phyloP scores from a whole-genome alignment of 1,139 yeast genomes.

The Protomyces lactucae-debilis region DNA sequence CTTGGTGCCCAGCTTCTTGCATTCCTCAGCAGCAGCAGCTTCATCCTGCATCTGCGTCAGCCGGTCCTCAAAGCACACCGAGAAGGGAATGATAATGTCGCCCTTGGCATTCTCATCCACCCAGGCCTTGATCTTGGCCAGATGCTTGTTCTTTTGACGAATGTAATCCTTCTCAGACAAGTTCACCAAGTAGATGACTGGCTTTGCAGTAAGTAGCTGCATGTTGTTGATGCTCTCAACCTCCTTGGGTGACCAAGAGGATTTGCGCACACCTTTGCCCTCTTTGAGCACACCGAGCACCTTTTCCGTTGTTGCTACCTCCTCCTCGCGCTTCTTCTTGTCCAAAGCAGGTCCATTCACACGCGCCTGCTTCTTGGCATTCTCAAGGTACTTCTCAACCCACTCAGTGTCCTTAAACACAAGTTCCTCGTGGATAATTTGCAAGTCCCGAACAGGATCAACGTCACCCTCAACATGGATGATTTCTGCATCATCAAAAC shows the following conservation, averaged over 20 bases:
- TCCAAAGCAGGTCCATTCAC: constrained; percentile 96
- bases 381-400: constrained; percentile 83
- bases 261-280: constrained; percentile 80
- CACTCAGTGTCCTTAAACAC: constrained; percentile 96
- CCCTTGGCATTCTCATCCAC: constrained; percentile 91
- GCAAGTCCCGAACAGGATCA: constrained; percentile 91
- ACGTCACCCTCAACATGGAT: constrained; percentile 98
- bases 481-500: constrained; percentile 96
- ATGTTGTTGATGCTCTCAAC: constrained; percentile 82
- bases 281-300: constrained; percentile 69
- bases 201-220: constrained; percentile 83
- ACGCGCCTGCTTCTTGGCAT: constrained; percentile 75
- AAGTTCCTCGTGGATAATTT: constrained; percentile 84
- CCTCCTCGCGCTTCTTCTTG: constrained; percentile 91
- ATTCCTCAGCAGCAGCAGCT: constrained; percentile 88
- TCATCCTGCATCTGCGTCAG: constrained; percentile 82
- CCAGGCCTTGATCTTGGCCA: constrained; percentile 92
- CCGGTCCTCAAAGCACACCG: constrained; percentile 89
- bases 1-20: constrained; percentile 75
- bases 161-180: constrained; percentile 89
- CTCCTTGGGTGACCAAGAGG: constrained; percentile 82
- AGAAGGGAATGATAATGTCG: constrained; percentile 87
- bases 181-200: constrained; percentile 90
- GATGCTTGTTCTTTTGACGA: constrained; percentile 96
- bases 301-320: constrained; percentile 71